These are phyloP conservation scores for Aspergillus eucalypticola DNA, from an alignment of 2,329 filamentous ascomycete genomes.

Conservation along the genomic window DNA sequence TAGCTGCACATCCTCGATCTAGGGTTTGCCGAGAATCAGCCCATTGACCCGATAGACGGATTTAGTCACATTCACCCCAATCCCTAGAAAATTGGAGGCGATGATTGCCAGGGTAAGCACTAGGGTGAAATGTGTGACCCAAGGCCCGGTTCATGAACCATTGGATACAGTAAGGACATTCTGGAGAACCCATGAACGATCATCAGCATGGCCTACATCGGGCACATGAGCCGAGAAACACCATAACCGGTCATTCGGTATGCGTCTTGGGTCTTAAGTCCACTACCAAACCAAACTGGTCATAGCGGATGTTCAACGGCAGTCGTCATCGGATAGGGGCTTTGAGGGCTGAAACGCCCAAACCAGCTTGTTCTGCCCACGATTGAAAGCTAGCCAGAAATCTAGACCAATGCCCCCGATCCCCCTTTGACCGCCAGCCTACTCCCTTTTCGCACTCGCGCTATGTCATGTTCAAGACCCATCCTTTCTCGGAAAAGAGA, in stretches of 20 bases:
- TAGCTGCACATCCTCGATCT: conserved; percentile 6
- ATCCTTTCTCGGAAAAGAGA: conserved; percentile 3
- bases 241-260: conserved; percentile 16
- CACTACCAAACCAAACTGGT: conserved; percentile 4
- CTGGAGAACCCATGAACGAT: conserved; percentile 21
- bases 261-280: conserved; percentile 6
- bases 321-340: conserved; percentile 17
- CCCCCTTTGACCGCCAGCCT: conserved; percentile 1
- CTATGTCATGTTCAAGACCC: conserved; percentile 11
- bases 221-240: conserved; percentile 19
- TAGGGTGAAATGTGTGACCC: conserved; percentile 1
- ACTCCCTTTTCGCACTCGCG: conserved; percentile 7
- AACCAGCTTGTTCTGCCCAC: conserved; percentile 12
- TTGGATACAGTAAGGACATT: conserved; percentile 18
- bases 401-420: conserved; percentile 14
- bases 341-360: conserved; percentile 21
- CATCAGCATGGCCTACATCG: conserved; percentile 15
- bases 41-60: conserved; percentile 3
- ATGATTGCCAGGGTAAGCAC: conserved; percentile 14
- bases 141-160: neutral
- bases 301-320: conserved; percentile 2
- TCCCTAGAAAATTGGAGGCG: conserved; percentile 9
- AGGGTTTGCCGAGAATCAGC: conserved; percentile 4
- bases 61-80: conserved; percentile 9
- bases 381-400: conserved; percentile 17